These are phyloP conservation scores for Gaeumannomyces tritici DNA, from an alignment of 2,329 filamentous ascomycete genomes.

Conservation along the genomic window DNA sequence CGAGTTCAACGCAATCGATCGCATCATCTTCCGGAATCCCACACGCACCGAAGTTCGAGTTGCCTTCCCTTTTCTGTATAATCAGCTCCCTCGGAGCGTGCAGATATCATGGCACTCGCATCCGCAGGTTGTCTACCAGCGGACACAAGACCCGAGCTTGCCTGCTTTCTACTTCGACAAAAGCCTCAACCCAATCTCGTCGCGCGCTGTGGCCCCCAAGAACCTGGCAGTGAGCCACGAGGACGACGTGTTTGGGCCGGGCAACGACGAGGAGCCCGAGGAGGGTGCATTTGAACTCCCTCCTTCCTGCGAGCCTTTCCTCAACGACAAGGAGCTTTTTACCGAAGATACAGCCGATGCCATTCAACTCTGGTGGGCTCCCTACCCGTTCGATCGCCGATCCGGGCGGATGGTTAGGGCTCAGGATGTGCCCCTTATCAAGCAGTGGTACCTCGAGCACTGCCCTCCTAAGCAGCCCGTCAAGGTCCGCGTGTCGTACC, in stretches of 20 bases:
- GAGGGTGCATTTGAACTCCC: conserved; percentile 83
- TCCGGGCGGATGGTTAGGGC: conserved; percentile 95
- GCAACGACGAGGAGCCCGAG: conserved; percentile 62
- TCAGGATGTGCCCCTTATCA: conserved; percentile 92
- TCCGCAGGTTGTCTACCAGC: conserved; percentile 85
- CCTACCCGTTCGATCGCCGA: conserved; percentile 87
- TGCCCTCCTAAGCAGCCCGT: conserved; percentile 80
- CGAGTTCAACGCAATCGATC: conserved; percentile 98
- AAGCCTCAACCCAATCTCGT: conserved; percentile 96
- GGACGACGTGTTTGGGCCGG: conserved; percentile 81
- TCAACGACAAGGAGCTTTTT: conserved; percentile 80
- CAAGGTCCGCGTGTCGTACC: conserved; percentile 95
- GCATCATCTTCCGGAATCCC: conserved; percentile 94
- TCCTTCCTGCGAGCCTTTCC: conserved; percentile 71
- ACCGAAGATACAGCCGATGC: conserved; percentile 84
- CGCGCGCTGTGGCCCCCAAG: conserved; percentile 84
- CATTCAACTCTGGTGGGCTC: conserved; percentile 96
- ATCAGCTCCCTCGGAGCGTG: conserved; percentile 89
- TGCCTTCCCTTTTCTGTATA: conserved; percentile 90
- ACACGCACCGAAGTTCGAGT: conserved; percentile 95
- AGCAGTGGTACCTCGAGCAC: conserved; percentile 98
- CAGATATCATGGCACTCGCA: conserved; percentile 89
- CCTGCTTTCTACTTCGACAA: conserved; percentile 97
- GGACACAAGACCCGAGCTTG: conserved; percentile 76
- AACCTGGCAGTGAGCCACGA: conserved; percentile 89